A percentile compares a stretch with the other conserved stretches of the same genome.
These are phyloP conservation scores for Artemisia argyi DNA, from an alignment of 129 eudicot species.

Conservation along the genomic window DNA sequence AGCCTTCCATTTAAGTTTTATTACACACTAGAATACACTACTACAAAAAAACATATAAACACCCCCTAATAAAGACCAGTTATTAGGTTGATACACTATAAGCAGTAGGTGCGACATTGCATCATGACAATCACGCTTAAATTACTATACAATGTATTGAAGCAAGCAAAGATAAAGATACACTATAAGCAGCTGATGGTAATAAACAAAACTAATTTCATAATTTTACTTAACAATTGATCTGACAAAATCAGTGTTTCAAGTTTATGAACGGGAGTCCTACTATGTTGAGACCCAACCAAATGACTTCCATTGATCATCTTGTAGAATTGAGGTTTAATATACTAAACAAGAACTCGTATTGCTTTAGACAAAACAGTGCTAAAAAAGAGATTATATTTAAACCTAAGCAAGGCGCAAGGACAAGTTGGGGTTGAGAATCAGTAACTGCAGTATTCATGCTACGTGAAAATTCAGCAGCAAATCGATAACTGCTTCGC, in stretches of 20 bases:
- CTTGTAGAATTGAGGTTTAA: neutral
- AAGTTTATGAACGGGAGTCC: neutral
- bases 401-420: constrained; percentile 15
- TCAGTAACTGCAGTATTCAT: no score
- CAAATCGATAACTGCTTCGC: neutral
- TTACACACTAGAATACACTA: no score
- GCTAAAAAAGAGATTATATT: neutral
- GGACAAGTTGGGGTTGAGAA: neutral
- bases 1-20: no score
- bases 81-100: no score
- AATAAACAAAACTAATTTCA: neutral
- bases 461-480: neutral
- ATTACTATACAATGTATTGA: neutral
- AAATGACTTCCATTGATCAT: neutral
- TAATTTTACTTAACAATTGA: constrained; percentile 1
- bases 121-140: neutral
- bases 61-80: no score
- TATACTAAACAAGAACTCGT: constrained; percentile 9
- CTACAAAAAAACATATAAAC: no score
- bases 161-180: constrained; percentile 6
- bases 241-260: constrained; percentile 6
- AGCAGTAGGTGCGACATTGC: neutral
- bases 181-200: constrained; percentile 3
- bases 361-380: constrained; percentile 8
- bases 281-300: neutral